Evolutionary conservation across 306 rosid species (phyloP).

Genomic region (Casuarina cunninghamiana): DNA sequence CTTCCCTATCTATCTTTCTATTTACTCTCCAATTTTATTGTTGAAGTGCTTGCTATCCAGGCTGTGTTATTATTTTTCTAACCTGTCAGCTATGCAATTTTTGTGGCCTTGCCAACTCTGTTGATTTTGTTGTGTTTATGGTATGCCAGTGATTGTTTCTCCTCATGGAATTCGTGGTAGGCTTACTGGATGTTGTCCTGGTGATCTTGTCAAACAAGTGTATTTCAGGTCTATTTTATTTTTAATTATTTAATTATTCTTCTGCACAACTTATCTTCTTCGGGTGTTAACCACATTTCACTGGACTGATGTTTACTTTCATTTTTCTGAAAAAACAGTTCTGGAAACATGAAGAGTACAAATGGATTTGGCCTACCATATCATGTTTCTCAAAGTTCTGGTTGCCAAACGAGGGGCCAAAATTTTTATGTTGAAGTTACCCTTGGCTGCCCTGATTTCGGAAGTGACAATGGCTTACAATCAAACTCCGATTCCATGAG

Average conservation of each 20-base stretch:
- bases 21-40: neutral
- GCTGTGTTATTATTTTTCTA: neutral
- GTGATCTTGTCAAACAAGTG: conserved; percentile 89
- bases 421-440: conserved; percentile 88
- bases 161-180: conserved; percentile 98
- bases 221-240: conserved; percentile 57
- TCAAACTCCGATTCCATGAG: conserved; percentile 44
- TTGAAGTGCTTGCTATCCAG: neutral
- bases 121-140: conserved; percentile 25
- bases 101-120: conserved; percentile 21
- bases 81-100: neutral
- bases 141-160: conserved; percentile 78
- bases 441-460: conserved; percentile 73
- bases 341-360: conserved; percentile 65
- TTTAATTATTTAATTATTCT: conserved; percentile 18
- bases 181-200: conserved; percentile 87
- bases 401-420: conserved; percentile 82
- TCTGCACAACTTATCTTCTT: conserved; percentile 2
- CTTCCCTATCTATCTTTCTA: conserved; percentile 3
- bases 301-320: conserved; percentile 18
- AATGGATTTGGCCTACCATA: conserved; percentile 77
- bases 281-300: conserved; percentile 10
- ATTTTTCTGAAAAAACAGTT: conserved; percentile 44
- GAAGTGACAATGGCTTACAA: conserved; percentile 49
- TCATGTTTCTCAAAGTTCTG: conserved; percentile 77